phyloP scores from a whole-genome alignment of 768 basidiomycete genomes.

The Mycena floridula region DNA sequence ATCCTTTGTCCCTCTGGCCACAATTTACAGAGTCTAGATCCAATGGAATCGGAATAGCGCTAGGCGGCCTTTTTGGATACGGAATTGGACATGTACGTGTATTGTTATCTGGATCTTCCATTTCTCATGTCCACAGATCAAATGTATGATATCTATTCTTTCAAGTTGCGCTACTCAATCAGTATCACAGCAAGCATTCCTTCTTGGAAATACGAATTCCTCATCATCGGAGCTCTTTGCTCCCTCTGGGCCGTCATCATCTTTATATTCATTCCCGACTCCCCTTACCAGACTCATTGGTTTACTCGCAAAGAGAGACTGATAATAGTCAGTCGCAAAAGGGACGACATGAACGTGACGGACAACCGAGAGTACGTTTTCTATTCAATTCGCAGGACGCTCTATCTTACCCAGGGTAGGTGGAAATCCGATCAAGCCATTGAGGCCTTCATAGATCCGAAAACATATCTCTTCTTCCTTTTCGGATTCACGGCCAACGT shows the following conservation, averaged over 20 bases:
- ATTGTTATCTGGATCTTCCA: too few relatives aligned
- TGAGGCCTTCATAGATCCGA: constrained; percentile 25
- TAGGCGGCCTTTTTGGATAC: constrained; percentile 31
- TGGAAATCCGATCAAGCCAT: constrained; percentile 15
- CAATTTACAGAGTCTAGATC: neutral
- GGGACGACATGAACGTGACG: constrained; percentile 20
- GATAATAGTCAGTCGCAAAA: constrained; percentile 27
- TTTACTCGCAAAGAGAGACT: constrained; percentile 24
- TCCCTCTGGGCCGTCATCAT: constrained; percentile 22
- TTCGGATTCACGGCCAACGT: constrained; percentile 21
- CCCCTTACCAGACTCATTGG: constrained; percentile 24
- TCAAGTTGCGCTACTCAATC: neutral
- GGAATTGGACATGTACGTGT: constrained; percentile 13
- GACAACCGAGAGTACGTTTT: too few relatives aligned
- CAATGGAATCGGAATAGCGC: constrained; percentile 34
- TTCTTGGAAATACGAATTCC: constrained; percentile 13
- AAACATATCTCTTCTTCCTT: constrained; percentile 26
- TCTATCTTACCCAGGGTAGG: constrained; percentile 3
- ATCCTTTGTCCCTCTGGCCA: neutral
- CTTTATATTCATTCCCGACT: constrained; percentile 26
- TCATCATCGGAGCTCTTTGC: constrained; percentile 28
- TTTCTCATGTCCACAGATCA: too few relatives aligned
- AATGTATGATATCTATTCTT: neutral
- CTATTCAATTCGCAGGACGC: neutral
- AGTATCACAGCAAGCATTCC: constrained; percentile 1